Base-by-base conservation (phyloP, 352 stramenopile species). In the Globisporangium abappressorium region DNA sequence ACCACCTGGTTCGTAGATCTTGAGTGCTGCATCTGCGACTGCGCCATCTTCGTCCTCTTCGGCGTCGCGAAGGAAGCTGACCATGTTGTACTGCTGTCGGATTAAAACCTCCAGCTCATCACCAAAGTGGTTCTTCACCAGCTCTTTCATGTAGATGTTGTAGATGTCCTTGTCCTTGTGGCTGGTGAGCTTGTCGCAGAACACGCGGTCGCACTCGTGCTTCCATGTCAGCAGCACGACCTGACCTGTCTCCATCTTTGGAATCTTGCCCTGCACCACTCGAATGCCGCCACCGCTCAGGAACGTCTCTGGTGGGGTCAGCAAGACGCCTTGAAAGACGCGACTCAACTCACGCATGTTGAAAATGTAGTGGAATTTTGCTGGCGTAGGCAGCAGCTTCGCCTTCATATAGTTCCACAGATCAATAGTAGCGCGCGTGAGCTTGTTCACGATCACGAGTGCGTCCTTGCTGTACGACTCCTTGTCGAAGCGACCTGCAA, bases 311-410 rank as follows among this genome's bases (percentile, higher is more conserved):
- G 96, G 90, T 5, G 97, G 96, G 0, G 96, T 99, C 28, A 99
- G 79, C 41, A 99, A 65, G 49, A 99, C 95, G 7, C 97, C 97
- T 74, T 99, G 97, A 69, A 99, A 99, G 0, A 99, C 97, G 57
- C 97, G 92, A 70, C 90, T 98, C 41, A 99, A 87, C 59, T 99
- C 97, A 57, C 97, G 94, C 95, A 99, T 99, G 71, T 99, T 99
- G 83, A 99, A 99, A 57, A 99, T 97, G 81, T 99, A 99, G 77
- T 99, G 97, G 82, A 99, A 99, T 68, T 99, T 99, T 34, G 96
- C 94, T 12, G 97, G 97, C 14, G 97, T 99, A 0, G 97, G 97
- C 24, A 99, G 72, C 71, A 99, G 94, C 70, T 98, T 99, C 14
- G 90, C 87, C 77, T 99, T 99, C 84, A 99, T 98, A 43, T 88